These are phyloP conservation scores for Metarhizium guizhouense DNA, from an alignment of 2,329 filamentous ascomycete species.

Conservation along the genomic window DNA sequence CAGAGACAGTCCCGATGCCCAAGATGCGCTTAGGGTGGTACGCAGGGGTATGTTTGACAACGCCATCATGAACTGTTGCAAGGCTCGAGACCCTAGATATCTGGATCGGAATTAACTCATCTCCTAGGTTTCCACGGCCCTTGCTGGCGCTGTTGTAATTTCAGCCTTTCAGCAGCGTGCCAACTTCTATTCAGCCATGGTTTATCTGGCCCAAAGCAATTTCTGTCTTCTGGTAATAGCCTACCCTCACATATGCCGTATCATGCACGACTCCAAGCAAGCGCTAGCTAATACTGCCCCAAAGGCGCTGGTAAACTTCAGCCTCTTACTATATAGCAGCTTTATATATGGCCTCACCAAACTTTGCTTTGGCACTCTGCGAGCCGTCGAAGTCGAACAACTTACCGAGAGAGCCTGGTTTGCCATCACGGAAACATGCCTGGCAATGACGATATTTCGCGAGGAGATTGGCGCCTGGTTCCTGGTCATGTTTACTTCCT, in stretches of 20 bases:
- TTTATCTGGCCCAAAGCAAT: slow-evolving; percentile 94
- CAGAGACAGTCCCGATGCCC: slow-evolving; percentile 17
- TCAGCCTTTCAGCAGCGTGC: slow-evolving; percentile 91
- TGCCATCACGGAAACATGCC: slow-evolving; percentile 88
- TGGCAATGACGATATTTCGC: slow-evolving; percentile 97
- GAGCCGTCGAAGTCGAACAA: slow-evolving; percentile 92
- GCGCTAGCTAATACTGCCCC: background rate
- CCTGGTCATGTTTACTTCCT: slow-evolving; percentile 87
- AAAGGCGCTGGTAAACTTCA: slow-evolving; percentile 84
- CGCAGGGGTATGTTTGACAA: slow-evolving; percentile 41
- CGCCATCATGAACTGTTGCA: background rate
- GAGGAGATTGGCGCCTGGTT: slow-evolving; percentile 94
- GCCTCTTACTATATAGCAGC: slow-evolving; percentile 70
- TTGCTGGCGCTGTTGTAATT: slow-evolving; percentile 74
- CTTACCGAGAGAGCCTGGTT: slow-evolving; percentile 98
- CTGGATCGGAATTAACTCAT: slow-evolving; percentile 13
- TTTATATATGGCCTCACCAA: slow-evolving; percentile 83
- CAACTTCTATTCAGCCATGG: slow-evolving; percentile 97
- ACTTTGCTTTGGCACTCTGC: slow-evolving; percentile 80
- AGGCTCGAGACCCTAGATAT: background rate
- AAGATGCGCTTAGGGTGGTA: slow-evolving; percentile 54
- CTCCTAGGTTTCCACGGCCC: slow-evolving; percentile 64
- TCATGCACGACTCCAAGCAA: background rate
- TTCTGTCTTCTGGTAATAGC: slow-evolving; percentile 74
- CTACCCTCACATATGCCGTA: slow-evolving; percentile 8